phyloP scores from a whole-genome alignment of 257 asterid genomes.

The Fraxinus cuspidata region DNA sequence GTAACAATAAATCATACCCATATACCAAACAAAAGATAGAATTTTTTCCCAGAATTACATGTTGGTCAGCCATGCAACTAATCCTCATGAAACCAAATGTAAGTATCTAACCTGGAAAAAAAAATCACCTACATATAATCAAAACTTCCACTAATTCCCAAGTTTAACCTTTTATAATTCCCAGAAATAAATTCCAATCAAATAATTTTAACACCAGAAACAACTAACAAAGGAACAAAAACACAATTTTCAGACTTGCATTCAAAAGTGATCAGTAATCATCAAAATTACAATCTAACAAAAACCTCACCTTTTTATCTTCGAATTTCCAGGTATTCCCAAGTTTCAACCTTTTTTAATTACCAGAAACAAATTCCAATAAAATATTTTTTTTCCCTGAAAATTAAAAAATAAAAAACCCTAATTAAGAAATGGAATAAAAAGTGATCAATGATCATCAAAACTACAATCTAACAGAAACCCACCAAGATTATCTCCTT shows the following conservation, averaged over 20 bases:
- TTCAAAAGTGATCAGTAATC: slow-evolving; percentile 39
- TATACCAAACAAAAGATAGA: slow-evolving; percentile 9
- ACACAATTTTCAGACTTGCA: slow-evolving; percentile 34
- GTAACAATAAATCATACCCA: slow-evolving; percentile 24
- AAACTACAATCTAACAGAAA: slow-evolving; percentile 34
- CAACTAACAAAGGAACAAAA: slow-evolving; percentile 28
- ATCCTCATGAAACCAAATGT: slow-evolving; percentile 27
- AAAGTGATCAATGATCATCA: slow-evolving; percentile 43
- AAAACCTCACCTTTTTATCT: slow-evolving; percentile 49
- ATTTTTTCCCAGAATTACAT: slow-evolving; percentile 7
- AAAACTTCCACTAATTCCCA: slow-evolving; percentile 40
- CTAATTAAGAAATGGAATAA: slow-evolving; percentile 16
- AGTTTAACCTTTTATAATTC: slow-evolving; percentile 42
- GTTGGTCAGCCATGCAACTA: slow-evolving; percentile 13
- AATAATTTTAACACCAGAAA: slow-evolving; percentile 29
- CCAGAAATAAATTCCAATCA: slow-evolving; percentile 30
- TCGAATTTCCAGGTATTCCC: slow-evolving; percentile 43
- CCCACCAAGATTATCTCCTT: slow-evolving; percentile 32
- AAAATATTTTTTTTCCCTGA: slow-evolving; percentile 31
- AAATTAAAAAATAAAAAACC: slow-evolving; percentile 20
- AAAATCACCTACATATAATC: slow-evolving; percentile 50
- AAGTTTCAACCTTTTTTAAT: slow-evolving; percentile 41
- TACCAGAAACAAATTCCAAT: slow-evolving; percentile 28
- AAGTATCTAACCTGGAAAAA: slow-evolving; percentile 21
- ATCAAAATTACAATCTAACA: slow-evolving; percentile 34